phyloP scores from a whole-genome alignment of 306 rosid species.

The Cicer yamashitae region DNA sequence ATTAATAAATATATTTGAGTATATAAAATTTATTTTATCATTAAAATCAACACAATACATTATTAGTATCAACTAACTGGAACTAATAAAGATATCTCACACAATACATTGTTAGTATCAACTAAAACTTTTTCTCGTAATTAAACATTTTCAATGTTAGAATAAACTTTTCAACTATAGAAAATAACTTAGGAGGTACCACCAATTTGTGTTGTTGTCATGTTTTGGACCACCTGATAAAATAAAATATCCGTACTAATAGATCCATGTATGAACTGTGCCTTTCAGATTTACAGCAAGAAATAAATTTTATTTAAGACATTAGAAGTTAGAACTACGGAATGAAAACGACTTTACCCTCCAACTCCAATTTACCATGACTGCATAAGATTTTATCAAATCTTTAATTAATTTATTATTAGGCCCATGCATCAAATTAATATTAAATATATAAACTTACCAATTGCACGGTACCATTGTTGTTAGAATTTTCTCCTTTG shows the following conservation, averaged over 20 bases:
- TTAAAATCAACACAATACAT: too few relatives aligned
- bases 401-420: background rate
- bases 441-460: conserved; percentile 50
- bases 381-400: conserved; percentile 10
- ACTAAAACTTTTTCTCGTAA: too few relatives aligned
- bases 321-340: background rate
- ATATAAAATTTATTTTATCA: too few relatives aligned
- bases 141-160: background rate
- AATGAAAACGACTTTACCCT: conserved; percentile 15
- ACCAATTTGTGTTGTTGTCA: conserved; percentile 28
- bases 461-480: conserved; percentile 84
- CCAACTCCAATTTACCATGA: background rate
- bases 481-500: conserved; percentile 76
- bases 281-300: background rate
- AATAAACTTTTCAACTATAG: conserved; percentile 8
- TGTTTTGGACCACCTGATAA: conserved; percentile 39
- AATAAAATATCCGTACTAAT: background rate
- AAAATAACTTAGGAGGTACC: conserved; percentile 2
- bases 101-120: too few relatives aligned
- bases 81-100: too few relatives aligned
- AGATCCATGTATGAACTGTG: conserved; percentile 20
- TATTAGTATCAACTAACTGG: too few relatives aligned
- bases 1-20: too few relatives aligned
- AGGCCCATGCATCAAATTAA: conserved; percentile 15
- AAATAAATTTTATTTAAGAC: conserved; percentile 26